These are phyloP conservation scores for Sclerotinia subarctica DNA, from an alignment of 2,329 filamentous ascomycete species.

Conservation along the genomic window DNA sequence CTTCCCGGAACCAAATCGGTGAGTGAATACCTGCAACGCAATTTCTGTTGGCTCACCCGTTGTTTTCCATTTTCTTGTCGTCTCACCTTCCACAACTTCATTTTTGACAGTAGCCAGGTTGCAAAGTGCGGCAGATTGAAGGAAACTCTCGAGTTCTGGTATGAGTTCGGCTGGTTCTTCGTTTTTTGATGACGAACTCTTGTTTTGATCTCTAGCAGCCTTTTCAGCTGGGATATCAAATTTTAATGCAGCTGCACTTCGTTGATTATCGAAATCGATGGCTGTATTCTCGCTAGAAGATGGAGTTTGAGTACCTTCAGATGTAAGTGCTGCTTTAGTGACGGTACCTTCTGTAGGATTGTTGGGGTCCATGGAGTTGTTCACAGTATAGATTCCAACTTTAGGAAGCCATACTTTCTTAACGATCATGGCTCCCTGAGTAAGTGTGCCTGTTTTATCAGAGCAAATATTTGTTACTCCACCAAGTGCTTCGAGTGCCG, in stretches of 20 bases:
- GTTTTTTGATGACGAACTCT: conserved; percentile 27
- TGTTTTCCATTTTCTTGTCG: conserved; percentile 54
- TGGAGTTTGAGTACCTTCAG: background rate
- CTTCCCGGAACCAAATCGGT: conserved; percentile 58
- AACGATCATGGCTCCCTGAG: conserved; percentile 56
- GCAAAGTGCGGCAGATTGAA: conserved; percentile 58
- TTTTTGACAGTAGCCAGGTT: conserved; percentile 65
- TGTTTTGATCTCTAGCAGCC: conserved; percentile 35
- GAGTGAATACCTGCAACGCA: conserved; percentile 70
- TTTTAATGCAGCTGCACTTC: conserved; percentile 57
- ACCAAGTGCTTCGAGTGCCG: conserved; percentile 54
- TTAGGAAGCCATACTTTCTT: conserved; percentile 55
- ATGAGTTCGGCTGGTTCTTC: conserved; percentile 39
- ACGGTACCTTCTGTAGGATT: conserved; percentile 52
- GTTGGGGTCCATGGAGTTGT: conserved; percentile 51
- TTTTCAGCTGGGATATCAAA: conserved; percentile 46
- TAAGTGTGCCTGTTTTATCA: conserved; percentile 74
- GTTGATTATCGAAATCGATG: conserved; percentile 57
- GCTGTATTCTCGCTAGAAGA: conserved; percentile 41
- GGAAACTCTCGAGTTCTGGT: conserved; percentile 50
- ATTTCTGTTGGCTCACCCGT: conserved; percentile 70
- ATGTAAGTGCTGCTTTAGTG: conserved; percentile 36
- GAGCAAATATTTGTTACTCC: conserved; percentile 68
- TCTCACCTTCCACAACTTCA: conserved; percentile 57
- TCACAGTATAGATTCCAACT: conserved; percentile 50